Base-by-base conservation (phyloP, 495 filamentous ascomycete genomes). In the Podospora bellae-mahoneyi region DNA sequence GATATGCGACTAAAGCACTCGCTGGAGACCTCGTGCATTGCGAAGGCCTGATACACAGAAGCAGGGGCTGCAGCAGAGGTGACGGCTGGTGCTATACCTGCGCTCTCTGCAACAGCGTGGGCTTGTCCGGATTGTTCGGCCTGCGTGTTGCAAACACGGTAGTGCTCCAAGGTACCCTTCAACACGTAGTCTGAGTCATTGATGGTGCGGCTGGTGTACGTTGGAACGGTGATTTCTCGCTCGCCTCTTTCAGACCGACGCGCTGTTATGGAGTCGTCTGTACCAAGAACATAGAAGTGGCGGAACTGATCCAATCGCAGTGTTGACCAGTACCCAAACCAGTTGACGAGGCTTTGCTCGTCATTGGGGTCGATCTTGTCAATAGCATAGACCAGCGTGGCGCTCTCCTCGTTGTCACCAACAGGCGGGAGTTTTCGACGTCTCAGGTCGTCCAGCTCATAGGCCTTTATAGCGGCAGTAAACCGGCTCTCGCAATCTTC, bases 241-340 rank as follows among this genome's bases (percentile, higher is more conserved):
- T 81, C 79, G 0, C 76, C 78, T 28, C 71, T 74, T 60, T 61
- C 72, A 48, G 48, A 67, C 0, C 60, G 64, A n/a, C 18, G 62
- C 10, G 23, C 27, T 4, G 70, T 74, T 23, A 66, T 79, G 1
- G 16, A 63, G 15, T 65, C 60, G 64, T 73, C 76, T 2, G 80
- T 82, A 13, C 84, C 83, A 16, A 86, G 68, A 13, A 86, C 80
- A 32, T 77, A 72, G 53, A 84, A 84, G 69, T 78, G 81, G 19
- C 80, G 79, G 65, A 78, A 84, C 61, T 74, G 76, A 64, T 85
- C 82, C 7, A 81, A 71, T 34, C 82, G 79, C 65, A 75, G 4
- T 19, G 70, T 75, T n/a, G 83, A 74, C 84, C 84, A 87, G 75
- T 77, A 83, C 19, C 83, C 84, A 65, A 84, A 86, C 80, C 80